Conservation (phyloP, 2,329 filamentous ascomycete genomes). For the Aspergillus ustus region DNA sequence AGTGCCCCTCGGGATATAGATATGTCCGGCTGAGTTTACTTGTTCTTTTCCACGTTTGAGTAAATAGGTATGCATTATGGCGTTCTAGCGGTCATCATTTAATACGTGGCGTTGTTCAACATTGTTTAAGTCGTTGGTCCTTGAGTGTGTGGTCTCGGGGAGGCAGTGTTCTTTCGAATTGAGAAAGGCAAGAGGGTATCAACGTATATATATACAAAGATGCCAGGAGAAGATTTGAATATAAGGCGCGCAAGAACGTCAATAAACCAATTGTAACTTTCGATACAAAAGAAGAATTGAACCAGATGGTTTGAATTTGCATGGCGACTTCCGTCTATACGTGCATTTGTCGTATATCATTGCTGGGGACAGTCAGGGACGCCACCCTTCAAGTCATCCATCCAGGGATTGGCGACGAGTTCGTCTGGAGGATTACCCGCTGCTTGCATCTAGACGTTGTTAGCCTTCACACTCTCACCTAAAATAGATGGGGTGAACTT, state of each 20-base stretch:
- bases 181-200: conserved; percentile 34
- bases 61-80: conserved; percentile 5
- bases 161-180: neutral
- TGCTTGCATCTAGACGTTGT: conserved; percentile 81
- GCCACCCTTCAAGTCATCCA: conserved; percentile 78
- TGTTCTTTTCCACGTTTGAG: neutral
- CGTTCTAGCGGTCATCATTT: neutral
- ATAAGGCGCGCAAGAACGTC: conserved; percentile 22
- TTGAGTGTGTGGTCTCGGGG: neutral
- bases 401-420: conserved; percentile 63
- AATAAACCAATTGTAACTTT: conserved; percentile 13
- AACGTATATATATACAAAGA: conserved; percentile 30
- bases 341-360: conserved; percentile 35
- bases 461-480: conserved; percentile 8
- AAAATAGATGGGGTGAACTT: conserved; percentile 34
- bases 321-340: neutral
- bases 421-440: conserved; percentile 88
- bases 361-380: conserved; percentile 68
- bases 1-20: conserved; percentile 43
- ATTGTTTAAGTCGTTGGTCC: neutral
- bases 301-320: neutral
- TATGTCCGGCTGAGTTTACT: conserved; percentile 32
- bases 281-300: neutral
- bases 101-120: neutral
- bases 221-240: conserved; percentile 12